Evolutionary conservation across 2,329 filamentous ascomycete species (phyloP), one percentile per base, ranked within the genome.

Genomic region (Daldinia sp.): DNA sequence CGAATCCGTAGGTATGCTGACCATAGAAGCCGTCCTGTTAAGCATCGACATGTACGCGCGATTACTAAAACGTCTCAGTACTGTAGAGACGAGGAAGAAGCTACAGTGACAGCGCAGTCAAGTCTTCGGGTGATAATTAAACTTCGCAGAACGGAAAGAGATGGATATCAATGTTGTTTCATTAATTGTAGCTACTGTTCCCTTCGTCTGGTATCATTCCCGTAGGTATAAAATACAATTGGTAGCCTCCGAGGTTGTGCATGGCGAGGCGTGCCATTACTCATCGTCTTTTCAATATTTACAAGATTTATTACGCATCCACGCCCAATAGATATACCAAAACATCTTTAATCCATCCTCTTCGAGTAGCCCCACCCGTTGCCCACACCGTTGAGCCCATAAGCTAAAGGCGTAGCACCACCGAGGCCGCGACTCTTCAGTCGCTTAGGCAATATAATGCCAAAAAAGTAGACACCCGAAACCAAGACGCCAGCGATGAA

Each of bases 301-400:
- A 70, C 64, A 61, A 61, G 41, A 55, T 61, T 10, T 29, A 39
- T 23, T 37, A 27, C 13, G 23, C 21, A 10, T 17, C 21, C 17
- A 29, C 15, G 23, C 13, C n/a, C 35, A 61, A 50, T 32, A 60
- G 25, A 35, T 47, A 37, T 50, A 32, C 19, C 21, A 30, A n/a
- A 39, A 13, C 7, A 2, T 10, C n/a, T 11, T 66, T 55, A 84
- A 64, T 84, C 83, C 50, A 82, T 78, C 61, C 84, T 75, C 75
- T 87, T 87, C 23, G 82, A 77, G 61, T 86, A 86, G 1, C 85
- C 85, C 85, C 85, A 87, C 48, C 85, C 85, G 56, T 87, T 87
- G 7, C 85, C 85, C 2, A 83, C 74, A n/a, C 78, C 77, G 53
- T 79, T 81, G 23, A 85, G n/a, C 0, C 84, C 85, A 56, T 86